Evolutionary conservation across 306 rosid genomes (phyloP), one percentile per base, ranked within the genome.

Genomic region (Arachis hypogaea): DNA sequence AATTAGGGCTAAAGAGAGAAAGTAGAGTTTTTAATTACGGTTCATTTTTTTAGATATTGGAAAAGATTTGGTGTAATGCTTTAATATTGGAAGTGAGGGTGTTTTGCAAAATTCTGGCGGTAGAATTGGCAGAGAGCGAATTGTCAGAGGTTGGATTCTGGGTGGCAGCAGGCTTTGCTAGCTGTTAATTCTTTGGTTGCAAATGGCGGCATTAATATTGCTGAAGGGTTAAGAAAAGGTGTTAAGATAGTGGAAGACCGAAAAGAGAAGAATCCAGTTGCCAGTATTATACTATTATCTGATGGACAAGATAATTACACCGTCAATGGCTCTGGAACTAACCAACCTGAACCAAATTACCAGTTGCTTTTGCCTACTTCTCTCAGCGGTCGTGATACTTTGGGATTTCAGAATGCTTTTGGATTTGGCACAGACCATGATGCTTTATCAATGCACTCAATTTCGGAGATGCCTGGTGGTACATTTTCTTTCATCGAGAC

Each of bases 151-250:
- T 75, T 95, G 9, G 95, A 88, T 77, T 74, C 86, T 2, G 99
- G 99, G 18, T 84, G 89, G 55, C 97, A 89, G 50, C 97, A 85
- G 76, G 99, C 97, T 49, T 69, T 94, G 70, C 97, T 86, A 68
- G 99, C 99, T 80, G 99, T 94, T 28, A 94, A 94, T 81, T 87
- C 99, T 75, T 81, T 94, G 87, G 95, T 94, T 68, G 99, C 99
- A 44, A 94, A 87, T 85, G 99, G 99, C 9, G 97, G 99, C 75
- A 94, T 97, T 66, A 94, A 94, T 71, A 94, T 94, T 71, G 97
- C 96, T 0, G 99, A 94, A 81, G 99, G 99, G 59, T 83, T 94
- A 50, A 85, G 96, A 61, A 94, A 94, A 79, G 98, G 96, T 29
- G 93, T 96, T 43, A 94, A 91, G 83, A 81, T 94, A 75, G 82